phyloP scores from a whole-genome alignment of 768 basidiomycete species.

The Lyophyllum decastes region DNA sequence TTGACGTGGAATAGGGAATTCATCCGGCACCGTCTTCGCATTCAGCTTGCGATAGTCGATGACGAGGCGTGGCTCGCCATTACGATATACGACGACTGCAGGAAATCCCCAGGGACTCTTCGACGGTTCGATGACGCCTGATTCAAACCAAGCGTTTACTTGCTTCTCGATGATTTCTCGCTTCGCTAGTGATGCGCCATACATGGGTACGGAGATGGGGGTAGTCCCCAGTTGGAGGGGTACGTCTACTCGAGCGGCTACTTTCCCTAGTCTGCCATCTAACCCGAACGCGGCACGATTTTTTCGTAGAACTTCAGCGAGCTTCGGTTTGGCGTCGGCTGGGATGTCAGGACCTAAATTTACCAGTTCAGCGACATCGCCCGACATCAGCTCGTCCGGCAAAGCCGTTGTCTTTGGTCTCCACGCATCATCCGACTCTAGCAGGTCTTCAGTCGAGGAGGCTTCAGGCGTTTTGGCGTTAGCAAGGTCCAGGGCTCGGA shows the following conservation, averaged over 20 bases:
- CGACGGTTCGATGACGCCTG: conserved; percentile 40
- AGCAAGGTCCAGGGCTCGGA: neutral
- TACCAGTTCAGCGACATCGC: neutral
- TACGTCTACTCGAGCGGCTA: conserved; percentile 24
- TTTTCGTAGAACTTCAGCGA: conserved; percentile 17
- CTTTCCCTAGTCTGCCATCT: conserved; percentile 6
- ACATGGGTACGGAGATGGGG: conserved; percentile 29
- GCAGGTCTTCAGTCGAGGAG: conserved; percentile 12
- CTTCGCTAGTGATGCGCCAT: conserved; percentile 26
- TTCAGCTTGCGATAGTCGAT: conserved; percentile 33
- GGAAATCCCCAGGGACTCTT: conserved; percentile 37
- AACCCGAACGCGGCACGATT: neutral
- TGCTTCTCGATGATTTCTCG: conserved; percentile 29
- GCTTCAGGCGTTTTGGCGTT: neutral
- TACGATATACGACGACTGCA: conserved; percentile 34
- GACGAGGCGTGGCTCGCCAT: conserved; percentile 35
- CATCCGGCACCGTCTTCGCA: conserved; percentile 18
- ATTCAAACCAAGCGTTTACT: conserved; percentile 30
- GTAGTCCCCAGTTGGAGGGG: conserved; percentile 21
- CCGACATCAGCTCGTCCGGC: conserved; percentile 10
- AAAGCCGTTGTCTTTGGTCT: conserved; percentile 30
- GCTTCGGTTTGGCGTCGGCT: neutral
- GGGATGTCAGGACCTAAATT: conserved; percentile 2
- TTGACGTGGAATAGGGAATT: conserved; percentile 27
- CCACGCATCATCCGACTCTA: conserved; percentile 17